Evolutionary conservation across 352 stramenopile genomes (phyloP), one percentile per base, ranked within the genome.

Genomic region (Pythium rhizo-oryzae): DNA sequence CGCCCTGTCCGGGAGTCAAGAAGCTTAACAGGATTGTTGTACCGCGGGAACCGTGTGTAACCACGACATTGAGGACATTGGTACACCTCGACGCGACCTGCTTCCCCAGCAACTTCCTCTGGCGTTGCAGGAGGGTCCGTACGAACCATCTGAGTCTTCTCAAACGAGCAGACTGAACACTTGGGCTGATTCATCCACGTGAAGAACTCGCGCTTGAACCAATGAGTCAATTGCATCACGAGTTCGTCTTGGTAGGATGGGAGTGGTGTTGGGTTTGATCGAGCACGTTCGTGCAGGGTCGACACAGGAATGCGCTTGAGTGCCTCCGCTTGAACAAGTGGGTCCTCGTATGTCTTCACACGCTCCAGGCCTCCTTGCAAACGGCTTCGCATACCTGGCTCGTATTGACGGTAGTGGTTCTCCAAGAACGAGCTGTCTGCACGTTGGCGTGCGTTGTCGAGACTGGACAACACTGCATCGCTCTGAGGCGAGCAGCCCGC

Each of bases 161-260:
- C 62, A 35, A 78, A 51, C 12, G 74, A 77, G 63, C 88, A 97
- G 5, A 57, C 46, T 6, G 54, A 64, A 28, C 91, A 97, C 18
- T 71, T 67, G 18, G 89, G 89, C 49, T 93, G 75, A 62, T 97
- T 96, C 76, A 91, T 94, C 91, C 91, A 97, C 30, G 88, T 76
- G 51, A 97, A 97, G 61, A 97, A 97, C 28, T 97, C 89, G 33
- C 61, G 59, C 74, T 97, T 97, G 64, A 97, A 97, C 90, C 90
- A 97, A 39, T 88, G 78, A 2, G 94, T 69, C 28, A 97, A 64
- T 43, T 93, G 84, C 66, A 81, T 86, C 12, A 93, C 60, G 4
- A 96, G 71, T 54, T 94, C 88, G 28, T 94, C 83, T 47, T 90
- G 74, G 39, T 82, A 89, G 13, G 59, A 61, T 5, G 81, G 65